Evolutionary conservation across 148 eudicot species (phyloP).

Genomic region (Gaultheria prostrata): DNA sequence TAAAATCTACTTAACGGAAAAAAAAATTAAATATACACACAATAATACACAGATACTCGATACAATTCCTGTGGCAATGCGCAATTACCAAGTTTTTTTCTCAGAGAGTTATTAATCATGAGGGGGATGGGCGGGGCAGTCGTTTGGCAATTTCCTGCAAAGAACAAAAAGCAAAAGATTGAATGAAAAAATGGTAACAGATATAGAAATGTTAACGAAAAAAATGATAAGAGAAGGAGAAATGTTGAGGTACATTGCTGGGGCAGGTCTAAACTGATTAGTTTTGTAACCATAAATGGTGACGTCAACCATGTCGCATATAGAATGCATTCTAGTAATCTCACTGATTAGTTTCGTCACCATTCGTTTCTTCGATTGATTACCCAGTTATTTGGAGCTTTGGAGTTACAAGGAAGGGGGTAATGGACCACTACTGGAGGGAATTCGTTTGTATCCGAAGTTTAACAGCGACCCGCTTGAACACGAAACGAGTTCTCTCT

Average conservation of each 20-base stretch:
- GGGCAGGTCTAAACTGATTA: not conserved
- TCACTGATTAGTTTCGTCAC: not conserved
- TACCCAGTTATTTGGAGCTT: not conserved
- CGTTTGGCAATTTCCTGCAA: conserved; percentile 55
- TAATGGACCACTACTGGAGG: not conserved
- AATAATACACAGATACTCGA: not conserved
- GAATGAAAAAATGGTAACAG: not conserved
- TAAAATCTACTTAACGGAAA: not conserved
- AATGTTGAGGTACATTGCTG: not conserved
- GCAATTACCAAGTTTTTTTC: not conserved
- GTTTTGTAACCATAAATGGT: no score
- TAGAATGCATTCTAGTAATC: not conserved
- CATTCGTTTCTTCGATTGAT: not conserved
- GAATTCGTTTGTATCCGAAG: not conserved
- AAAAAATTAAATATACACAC: conserved; percentile 1
- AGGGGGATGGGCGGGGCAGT: conserved; percentile 45
- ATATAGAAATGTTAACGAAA: not conserved
- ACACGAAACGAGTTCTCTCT: not conserved
- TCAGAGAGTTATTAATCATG: conserved; percentile 22
- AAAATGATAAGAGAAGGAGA: not conserved
- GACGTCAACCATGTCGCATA: not conserved
- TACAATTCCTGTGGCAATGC: not conserved
- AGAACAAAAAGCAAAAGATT: not conserved
- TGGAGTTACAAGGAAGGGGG: no score
- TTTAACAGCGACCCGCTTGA: not conserved